phyloP scores from a whole-genome alignment of 2,329 filamentous ascomycete species.

The Alternaria longipes region DNA sequence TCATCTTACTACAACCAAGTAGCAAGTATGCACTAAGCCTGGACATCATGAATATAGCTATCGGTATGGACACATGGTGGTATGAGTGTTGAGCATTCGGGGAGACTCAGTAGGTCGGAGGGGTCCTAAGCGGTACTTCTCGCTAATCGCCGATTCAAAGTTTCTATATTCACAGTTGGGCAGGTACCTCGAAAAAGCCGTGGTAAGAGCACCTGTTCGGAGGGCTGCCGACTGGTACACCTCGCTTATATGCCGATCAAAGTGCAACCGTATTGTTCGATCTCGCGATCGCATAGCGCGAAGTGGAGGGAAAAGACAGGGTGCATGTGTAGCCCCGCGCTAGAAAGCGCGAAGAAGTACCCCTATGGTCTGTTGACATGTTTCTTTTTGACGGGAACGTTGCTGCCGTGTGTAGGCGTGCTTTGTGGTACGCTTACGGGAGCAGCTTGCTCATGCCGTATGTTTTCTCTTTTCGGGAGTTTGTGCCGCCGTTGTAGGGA shows the following conservation, averaged over 20 bases:
- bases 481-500: not conserved
- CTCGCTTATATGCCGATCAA: not conserved
- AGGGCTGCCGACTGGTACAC: conserved; percentile 1
- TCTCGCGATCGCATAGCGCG: not conserved
- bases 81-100: not conserved
- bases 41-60: no score
- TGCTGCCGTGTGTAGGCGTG: not conserved
- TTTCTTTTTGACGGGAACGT: not conserved
- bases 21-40: no score
- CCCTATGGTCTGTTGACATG: not conserved
- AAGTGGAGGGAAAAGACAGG: not conserved
- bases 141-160: not conserved
- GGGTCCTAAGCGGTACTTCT: not conserved
- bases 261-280: not conserved
- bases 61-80: not conserved
- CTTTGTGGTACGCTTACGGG: not conserved
- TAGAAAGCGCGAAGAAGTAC: conserved; percentile 4
- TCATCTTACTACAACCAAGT: no score
- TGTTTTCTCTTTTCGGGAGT: not conserved
- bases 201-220: conserved; percentile 2
- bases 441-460: not conserved
- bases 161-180: not conserved
- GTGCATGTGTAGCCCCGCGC: conserved; percentile 2
- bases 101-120: not conserved
- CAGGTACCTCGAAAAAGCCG: conserved; percentile 2